Evolutionary conservation across 2,329 filamentous ascomycete species (phyloP), one percentile per base, ranked within the genome.

Genomic region (Penicillium sclerotiorum): DNA sequence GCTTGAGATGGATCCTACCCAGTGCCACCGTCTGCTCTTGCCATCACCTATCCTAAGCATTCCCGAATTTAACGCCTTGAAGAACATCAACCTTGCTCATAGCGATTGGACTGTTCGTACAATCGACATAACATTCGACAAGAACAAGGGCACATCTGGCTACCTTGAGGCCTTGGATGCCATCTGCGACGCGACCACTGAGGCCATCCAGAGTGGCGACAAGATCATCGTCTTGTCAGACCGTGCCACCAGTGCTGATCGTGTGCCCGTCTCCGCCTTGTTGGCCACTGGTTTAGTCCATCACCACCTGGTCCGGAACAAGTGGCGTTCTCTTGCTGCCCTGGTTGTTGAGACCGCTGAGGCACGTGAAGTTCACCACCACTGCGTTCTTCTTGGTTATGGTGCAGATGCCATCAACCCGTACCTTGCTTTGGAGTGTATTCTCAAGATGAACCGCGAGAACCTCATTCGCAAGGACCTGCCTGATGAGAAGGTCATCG

Each of bases 321-420:
- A 95, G 77, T 95, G 92, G 90, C 84, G 93, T 70, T 92, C 93
- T 11, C 84, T 92, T 73, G 90, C 85, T 59, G 93, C 92, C 39
- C 76, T 97, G 38, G 81, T 96, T 33, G 84, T 96, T 27, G 93
- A 97, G 78, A 96, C 92, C 56, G 93, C 88, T 38, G 93, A 97
- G 72, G 93, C 93, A 62, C 90, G 93, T 75, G 93, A 97, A 74
- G 93, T 97, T 7, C 93, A 97, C 73, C 93, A 97, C 76, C 95
- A 96, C 90, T 96, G 90, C 77, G 93, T 97, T n/a, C 82, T 96
- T 36, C 83, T 97, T 52, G 93, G 93, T 47, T 97, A 97, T 65
- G 93, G 93, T 77, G 91, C 88, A 47, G 93, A 97, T 75, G 93
- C 87, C 41, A 85, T 97, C 69, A 95, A 94, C 78, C 93, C 93